These are phyloP conservation scores for Acanthamoeba castellanii DNA, from an alignment of 208 protist genomes.

Conservation along the genomic window DNA sequence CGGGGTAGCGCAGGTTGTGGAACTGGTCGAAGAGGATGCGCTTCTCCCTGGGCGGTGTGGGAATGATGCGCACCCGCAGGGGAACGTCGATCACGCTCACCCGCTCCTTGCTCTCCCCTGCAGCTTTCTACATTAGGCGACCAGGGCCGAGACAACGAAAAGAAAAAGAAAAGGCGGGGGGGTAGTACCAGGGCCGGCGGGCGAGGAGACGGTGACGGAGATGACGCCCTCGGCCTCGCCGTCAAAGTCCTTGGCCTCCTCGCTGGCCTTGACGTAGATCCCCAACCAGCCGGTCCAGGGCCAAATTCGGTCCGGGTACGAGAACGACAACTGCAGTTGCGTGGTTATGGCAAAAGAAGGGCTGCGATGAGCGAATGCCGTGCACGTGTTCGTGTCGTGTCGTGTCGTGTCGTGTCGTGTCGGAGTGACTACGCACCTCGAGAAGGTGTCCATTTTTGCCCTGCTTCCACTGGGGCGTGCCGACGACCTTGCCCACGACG, in stretches of 20 bases:
- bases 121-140: too few species aligned
- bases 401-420: too few species aligned
- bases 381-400: too few species aligned
- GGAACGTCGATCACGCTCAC: conserved; percentile 28
- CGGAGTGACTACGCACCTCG: background rate
- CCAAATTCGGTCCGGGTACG: conserved; percentile 86
- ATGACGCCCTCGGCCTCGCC: conserved; percentile 79
- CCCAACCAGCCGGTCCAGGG: conserved; percentile 92
- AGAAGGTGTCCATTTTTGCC: conserved; percentile 34
- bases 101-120: conserved; percentile 48
- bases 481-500: conserved; percentile 76
- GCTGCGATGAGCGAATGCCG: background rate
- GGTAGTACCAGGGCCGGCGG: conserved; percentile 16
- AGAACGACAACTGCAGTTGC: conserved; percentile 52
- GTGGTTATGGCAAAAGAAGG: background rate
- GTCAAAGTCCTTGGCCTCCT: conserved; percentile 60
- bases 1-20: conserved; percentile 96
- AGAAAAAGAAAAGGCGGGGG: background rate
- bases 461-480: conserved; percentile 56
- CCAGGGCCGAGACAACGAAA: background rate
- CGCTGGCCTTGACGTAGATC: conserved; percentile 83
- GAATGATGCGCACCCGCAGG: conserved; percentile 81
- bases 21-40: conserved; percentile 96
- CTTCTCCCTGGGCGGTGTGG: conserved; percentile 90
- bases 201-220: conserved; percentile 68